Evolutionary conservation across 805 yeast species (phyloP).

Genomic region (Spathaspora girioi): DNA sequence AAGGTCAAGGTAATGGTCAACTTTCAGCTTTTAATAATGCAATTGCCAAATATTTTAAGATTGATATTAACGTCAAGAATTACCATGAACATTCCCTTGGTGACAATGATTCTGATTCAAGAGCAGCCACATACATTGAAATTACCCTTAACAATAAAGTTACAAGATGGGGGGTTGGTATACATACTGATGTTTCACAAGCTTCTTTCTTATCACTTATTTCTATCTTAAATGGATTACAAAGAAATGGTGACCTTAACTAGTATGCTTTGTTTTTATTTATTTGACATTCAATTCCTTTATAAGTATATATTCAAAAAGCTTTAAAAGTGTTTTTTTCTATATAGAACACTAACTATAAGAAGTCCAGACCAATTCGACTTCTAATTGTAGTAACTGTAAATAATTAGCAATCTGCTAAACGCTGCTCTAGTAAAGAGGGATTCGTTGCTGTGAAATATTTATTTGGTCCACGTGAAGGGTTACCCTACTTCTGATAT

Average conservation of each 20-base stretch:
- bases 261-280: background rate
- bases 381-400: background rate
- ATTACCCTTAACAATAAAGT: constrained; percentile 26
- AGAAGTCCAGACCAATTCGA: no score
- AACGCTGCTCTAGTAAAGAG: no score
- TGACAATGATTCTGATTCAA: constrained; percentile 54
- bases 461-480: background rate
- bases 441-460: background rate
- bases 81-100: constrained; percentile 83
- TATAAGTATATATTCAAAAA: background rate
- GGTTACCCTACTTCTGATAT: background rate
- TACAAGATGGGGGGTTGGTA: constrained; percentile 84
- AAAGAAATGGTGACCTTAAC: constrained; percentile 8
- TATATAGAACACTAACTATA: no score
- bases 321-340: background rate
- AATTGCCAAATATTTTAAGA: constrained; percentile 43
- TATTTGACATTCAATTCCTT: background rate
- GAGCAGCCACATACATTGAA: constrained; percentile 73
- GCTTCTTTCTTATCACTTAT: constrained; percentile 73
- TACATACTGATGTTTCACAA: constrained; percentile 83
- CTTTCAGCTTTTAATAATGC: constrained; percentile 73
- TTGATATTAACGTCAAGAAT: constrained; percentile 56
- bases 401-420: background rate
- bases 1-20: constrained; percentile 80
- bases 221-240: constrained; percentile 56